A percentile compares a stretch with the other conserved stretches of the same genome.
Conservation (phyloP, 2,329 filamentous ascomycete species). For the Pseudogymnoascus sp. region DNA sequence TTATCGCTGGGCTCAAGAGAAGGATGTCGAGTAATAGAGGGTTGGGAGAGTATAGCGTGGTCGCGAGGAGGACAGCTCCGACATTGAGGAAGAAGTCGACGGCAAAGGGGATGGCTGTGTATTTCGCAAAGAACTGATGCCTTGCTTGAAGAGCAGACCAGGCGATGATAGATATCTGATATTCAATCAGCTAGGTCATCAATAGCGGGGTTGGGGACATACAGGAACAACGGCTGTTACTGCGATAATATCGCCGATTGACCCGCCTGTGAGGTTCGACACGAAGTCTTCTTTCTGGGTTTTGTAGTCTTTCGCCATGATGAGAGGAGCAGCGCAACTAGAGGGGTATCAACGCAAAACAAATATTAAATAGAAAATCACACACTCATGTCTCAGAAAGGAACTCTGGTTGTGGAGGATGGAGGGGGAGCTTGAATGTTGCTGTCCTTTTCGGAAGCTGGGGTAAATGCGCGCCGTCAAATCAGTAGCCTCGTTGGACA, state of each 20-base stretch:
- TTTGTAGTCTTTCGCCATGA: slow-evolving; percentile 63
- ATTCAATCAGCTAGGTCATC: slow-evolving; percentile 22
- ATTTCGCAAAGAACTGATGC: slow-evolving; percentile 75
- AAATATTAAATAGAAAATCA: slow-evolving; percentile 1
- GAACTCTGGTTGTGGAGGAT: background rate
- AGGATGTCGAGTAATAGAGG: slow-evolving; percentile 70
- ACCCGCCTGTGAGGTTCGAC: slow-evolving; percentile 79
- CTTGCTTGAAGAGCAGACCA: slow-evolving; percentile 87
- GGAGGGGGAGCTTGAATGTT: background rate
- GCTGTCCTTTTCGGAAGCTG: slow-evolving; percentile 5
- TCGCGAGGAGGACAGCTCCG: slow-evolving; percentile 72
- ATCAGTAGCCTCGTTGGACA: slow-evolving; percentile 3
- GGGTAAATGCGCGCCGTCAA: background rate
- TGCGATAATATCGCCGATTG: slow-evolving; percentile 76
- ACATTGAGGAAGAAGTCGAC: slow-evolving; percentile 88
- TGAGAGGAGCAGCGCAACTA: background rate
- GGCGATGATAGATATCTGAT: slow-evolving; percentile 70
- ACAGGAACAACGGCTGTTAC: slow-evolving; percentile 84
- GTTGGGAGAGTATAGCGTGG: slow-evolving; percentile 72
- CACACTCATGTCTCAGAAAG: background rate
- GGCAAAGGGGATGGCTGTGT: slow-evolving; percentile 58
- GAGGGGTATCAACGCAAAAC: background rate
- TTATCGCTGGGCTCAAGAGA: slow-evolving; percentile 62
- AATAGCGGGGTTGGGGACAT: slow-evolving; percentile 32
- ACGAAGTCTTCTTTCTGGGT: slow-evolving; percentile 92